Evolutionary conservation across 2,329 filamentous ascomycete species (phyloP).

Genomic region (Moelleriella libera): DNA sequence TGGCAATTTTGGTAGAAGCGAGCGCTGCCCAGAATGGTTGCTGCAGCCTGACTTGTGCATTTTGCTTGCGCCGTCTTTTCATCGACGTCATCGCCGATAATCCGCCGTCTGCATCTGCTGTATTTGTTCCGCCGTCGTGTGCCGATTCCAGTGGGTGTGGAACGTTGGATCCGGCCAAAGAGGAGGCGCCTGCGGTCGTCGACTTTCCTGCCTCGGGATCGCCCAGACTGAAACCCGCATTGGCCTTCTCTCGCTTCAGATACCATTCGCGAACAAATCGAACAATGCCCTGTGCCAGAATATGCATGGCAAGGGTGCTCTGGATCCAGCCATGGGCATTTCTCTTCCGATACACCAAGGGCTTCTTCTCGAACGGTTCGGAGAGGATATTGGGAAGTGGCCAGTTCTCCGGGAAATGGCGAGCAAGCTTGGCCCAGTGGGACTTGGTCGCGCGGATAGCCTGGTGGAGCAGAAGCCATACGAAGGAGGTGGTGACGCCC

Average conservation of each 20-base stretch:
- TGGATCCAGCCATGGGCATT: constrained; percentile 51
- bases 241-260: constrained; percentile 42
- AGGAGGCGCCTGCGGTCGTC: constrained; percentile 14
- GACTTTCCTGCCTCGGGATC: constrained; percentile 52
- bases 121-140: constrained; percentile 27
- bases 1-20: constrained; percentile 91
- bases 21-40: constrained; percentile 91
- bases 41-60: constrained; percentile 75
- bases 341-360: constrained; percentile 37
- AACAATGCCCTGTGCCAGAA: constrained; percentile 58
- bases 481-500: constrained; percentile 57
- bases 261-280: constrained; percentile 59
- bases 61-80: constrained; percentile 83
- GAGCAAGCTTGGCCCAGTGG: constrained; percentile 31
- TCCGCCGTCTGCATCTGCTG: constrained; percentile 35
- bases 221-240: constrained; percentile 29
- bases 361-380: constrained; percentile 28
- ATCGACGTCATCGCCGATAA: constrained; percentile 24
- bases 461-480: constrained; percentile 48
- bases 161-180: constrained; percentile 9
- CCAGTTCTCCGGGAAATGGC: constrained; percentile 31
- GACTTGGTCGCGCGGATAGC: constrained; percentile 33
- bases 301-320: constrained; percentile 59
- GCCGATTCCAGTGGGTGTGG: background rate
- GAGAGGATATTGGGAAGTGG: constrained; percentile 28